Percentiles rank a stretch among this genome's conserved stretches.
These are phyloP conservation scores for Oryza brachyantha DNA, from an alignment of 176 grass and related monocot genomes.

Conservation along the genomic window DNA sequence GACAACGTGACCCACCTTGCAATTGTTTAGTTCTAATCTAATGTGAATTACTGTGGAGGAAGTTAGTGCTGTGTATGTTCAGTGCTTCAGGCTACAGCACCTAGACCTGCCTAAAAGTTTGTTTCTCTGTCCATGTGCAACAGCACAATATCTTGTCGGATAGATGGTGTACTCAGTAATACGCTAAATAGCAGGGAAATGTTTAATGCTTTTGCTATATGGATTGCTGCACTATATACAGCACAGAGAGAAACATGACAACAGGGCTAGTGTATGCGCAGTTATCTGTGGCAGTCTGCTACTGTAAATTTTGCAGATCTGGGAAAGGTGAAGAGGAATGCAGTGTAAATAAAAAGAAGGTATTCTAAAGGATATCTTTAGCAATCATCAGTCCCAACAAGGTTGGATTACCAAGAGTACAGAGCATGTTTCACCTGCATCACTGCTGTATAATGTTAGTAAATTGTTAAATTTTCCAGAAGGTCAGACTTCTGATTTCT, in stretches of 20 bases:
- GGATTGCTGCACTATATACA: not conserved
- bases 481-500: not conserved
- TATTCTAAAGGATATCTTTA: slow-evolving; percentile 2
- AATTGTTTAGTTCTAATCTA: slow-evolving; percentile 18
- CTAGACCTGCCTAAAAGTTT: slow-evolving; percentile 8
- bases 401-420: slow-evolving; percentile 40
- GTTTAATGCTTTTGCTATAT: not conserved
- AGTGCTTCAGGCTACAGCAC: slow-evolving; percentile 4
- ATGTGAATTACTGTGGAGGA: slow-evolving; percentile 14
- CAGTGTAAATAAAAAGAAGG: slow-evolving; percentile 13
- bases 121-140: slow-evolving; percentile 34
- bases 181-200: not conserved
- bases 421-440: slow-evolving; percentile 37
- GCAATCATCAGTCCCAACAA: slow-evolving; percentile 28
- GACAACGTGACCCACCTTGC: not conserved
- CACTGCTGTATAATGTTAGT: slow-evolving; percentile 13
- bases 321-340: slow-evolving; percentile 4
- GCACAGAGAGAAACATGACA: slow-evolving; percentile 12
- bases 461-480: not conserved
- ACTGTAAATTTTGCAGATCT: slow-evolving; percentile 34
- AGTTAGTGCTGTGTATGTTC: not conserved
- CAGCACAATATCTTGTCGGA: slow-evolving; percentile 34
- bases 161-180: slow-evolving; percentile 17
- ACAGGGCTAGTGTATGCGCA: slow-evolving; percentile 10
- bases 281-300: slow-evolving; percentile 20